These are phyloP conservation scores for Leccinum subrobustum DNA, from an alignment of 1,284 basidiomycete genomes.

Conservation along the genomic window DNA sequence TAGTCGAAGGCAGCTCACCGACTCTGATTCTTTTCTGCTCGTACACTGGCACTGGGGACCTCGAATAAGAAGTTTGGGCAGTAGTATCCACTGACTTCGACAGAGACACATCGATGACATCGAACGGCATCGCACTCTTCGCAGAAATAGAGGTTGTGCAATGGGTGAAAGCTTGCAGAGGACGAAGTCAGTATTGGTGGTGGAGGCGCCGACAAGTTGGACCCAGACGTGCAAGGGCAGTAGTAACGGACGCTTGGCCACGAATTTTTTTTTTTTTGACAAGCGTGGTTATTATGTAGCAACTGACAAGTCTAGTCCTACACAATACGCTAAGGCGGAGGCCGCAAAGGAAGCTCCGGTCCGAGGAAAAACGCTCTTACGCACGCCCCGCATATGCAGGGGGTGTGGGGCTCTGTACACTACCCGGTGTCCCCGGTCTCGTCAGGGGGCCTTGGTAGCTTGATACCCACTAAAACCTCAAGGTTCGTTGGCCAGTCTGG, in stretches of 20 bases:
- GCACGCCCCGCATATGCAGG: too few relatives aligned
- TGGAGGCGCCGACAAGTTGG: constrained; percentile 62
- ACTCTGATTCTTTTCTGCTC: constrained; percentile 82
- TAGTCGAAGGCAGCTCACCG: constrained; percentile 47
- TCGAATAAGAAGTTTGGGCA: constrained; percentile 99
- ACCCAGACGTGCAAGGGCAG: constrained; percentile 59
- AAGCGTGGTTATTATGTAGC: too few relatives aligned
- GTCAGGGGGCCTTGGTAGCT: too few relatives aligned
- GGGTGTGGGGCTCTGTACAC: too few relatives aligned
- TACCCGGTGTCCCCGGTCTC: too few relatives aligned
- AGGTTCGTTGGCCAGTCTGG: too few relatives aligned
- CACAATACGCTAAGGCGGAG: too few relatives aligned
- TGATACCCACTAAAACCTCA: too few relatives aligned
- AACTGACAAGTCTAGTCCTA: too few relatives aligned
- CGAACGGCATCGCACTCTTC: constrained; percentile 96
- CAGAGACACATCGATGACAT: constrained; percentile 88
- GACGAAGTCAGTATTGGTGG: constrained; percentile 75
- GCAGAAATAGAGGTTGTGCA: constrained; percentile 92
- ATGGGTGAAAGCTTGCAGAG: constrained; percentile 74
- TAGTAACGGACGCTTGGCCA: constrained; percentile 56
- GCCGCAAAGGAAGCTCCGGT: too few relatives aligned
- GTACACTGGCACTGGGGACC: constrained; percentile 93
- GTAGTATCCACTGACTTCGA: constrained; percentile 95
- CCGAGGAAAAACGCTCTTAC: too few relatives aligned
- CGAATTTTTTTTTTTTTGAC: too few relatives aligned